Evolutionary conservation across 192 early-diverging fungal species (phyloP).

Genomic region (Umbelopsis ramanniana): DNA sequence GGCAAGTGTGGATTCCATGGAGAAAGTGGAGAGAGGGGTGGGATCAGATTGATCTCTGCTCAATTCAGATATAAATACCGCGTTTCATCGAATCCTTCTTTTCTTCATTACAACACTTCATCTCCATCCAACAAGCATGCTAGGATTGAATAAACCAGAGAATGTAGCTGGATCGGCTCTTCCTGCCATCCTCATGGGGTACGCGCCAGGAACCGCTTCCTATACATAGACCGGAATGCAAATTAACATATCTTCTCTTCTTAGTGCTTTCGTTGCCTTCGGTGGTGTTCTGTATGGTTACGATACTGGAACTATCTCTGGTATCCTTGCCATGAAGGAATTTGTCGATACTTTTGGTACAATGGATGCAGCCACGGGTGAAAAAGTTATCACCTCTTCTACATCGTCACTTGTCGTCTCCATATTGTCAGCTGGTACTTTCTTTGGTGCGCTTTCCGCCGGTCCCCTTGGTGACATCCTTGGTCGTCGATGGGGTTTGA

Average conservation of each 20-base stretch:
- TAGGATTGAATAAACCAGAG: conserved; percentile 22
- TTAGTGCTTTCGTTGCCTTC: conserved; percentile 33
- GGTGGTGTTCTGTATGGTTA: conserved; percentile 52
- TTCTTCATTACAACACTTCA: neutral
- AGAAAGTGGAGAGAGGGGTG: too few species aligned
- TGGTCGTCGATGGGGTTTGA: conserved; percentile 41
- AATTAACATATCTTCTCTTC: neutral
- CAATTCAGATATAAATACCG: conserved; percentile 2
- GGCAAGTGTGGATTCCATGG: neutral
- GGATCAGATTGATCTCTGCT: too few species aligned
- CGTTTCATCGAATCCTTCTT: neutral
- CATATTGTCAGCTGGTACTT: conserved; percentile 43
- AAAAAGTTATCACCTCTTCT: conserved; percentile 24
- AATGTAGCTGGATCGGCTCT: conserved; percentile 21
- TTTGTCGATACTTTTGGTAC: neutral
- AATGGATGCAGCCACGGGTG: conserved; percentile 10
- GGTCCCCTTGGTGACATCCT: conserved; percentile 37
- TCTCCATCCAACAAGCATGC: neutral
- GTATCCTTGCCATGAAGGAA: conserved; percentile 18
- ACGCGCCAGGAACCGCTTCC: neutral
- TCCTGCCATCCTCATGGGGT: conserved; percentile 23
- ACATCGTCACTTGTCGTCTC: conserved; percentile 35
- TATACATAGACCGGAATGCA: neutral
- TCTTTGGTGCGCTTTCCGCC: conserved; percentile 40
- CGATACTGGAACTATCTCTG: conserved; percentile 46